These are phyloP conservation scores for Rhodomyrtus tomentosa DNA, from an alignment of 345 rosid genomes.

Conservation along the genomic window DNA sequence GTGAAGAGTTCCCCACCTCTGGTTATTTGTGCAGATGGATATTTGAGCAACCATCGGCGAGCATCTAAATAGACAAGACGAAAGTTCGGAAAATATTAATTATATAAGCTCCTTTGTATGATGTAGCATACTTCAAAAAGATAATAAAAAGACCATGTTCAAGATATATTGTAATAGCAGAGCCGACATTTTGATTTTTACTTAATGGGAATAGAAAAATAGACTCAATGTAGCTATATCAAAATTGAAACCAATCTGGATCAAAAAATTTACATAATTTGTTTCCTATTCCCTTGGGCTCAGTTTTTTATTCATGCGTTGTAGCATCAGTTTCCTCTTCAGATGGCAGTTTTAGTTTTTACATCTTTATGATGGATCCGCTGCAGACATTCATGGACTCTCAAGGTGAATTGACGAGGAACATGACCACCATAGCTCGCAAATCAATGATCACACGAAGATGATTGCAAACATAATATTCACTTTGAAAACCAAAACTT, in stretches of 20 bases:
- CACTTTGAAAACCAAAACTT: neutral
- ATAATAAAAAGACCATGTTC: neutral
- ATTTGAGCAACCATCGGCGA: neutral
- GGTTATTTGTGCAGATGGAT: neutral
- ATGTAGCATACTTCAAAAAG: neutral
- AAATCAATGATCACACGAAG: neutral
- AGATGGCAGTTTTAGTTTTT: neutral
- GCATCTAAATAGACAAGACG: neutral
- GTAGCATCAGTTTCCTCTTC: neutral
- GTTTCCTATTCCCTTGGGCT: neutral
- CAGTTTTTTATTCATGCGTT: neutral
- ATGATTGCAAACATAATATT: neutral
- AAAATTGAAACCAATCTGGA: neutral
- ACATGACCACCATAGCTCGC: neutral
- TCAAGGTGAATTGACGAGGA: neutral
- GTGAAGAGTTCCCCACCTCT: neutral
- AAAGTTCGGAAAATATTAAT: neutral
- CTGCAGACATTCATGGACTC: neutral
- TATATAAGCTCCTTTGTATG: neutral
- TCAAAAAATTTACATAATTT: neutral
- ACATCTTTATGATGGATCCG: neutral
- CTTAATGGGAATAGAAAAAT: neutral
- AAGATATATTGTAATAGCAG: neutral
- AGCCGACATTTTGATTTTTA: neutral
- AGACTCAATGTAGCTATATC: neutral